A percentile compares a stretch with the other conserved stretches of the same genome.
These are phyloP conservation scores for Pelargonium cotyledonis DNA, from an alignment of 441 rosid genomes.

Conservation along the genomic window DNA sequence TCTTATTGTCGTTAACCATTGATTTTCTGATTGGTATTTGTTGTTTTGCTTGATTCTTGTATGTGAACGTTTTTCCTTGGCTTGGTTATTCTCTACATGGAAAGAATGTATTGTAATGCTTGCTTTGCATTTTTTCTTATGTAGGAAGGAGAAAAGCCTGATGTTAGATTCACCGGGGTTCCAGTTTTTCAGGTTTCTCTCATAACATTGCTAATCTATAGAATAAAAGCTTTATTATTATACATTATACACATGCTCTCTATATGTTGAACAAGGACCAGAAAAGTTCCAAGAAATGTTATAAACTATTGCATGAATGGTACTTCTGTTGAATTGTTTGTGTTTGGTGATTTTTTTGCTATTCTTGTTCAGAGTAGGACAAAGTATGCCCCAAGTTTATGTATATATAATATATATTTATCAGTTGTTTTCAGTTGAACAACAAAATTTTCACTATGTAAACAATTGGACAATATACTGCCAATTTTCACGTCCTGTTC, in stretches of 20 bases:
- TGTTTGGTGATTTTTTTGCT: background rate
- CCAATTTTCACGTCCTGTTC: background rate
- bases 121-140: background rate
- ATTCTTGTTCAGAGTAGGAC: background rate
- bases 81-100: background rate
- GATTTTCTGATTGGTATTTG: background rate
- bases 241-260: background rate
- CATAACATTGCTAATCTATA: background rate
- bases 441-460: too few species aligned
- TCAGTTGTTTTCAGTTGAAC: background rate
- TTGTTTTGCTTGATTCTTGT: too few species aligned
- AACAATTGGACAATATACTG: background rate
- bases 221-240: too few species aligned
- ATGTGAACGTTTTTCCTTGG: background rate
- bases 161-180: constrained; percentile 64
- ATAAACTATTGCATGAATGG: background rate
- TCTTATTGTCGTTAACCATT: background rate
- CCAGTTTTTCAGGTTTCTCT: constrained; percentile 83
- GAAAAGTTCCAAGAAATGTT: background rate
- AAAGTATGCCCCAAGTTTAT: too few species aligned
- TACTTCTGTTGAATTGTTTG: background rate
- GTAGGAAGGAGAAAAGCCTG: constrained; percentile 57
- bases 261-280: background rate
- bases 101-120: too few species aligned
- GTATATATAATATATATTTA: too few species aligned